Percentiles rank a stretch among this genome's conserved stretches.
Evolutionary conservation across 805 yeast genomes (phyloP).

Genomic region (Wickerhamomyces canadensis): DNA sequence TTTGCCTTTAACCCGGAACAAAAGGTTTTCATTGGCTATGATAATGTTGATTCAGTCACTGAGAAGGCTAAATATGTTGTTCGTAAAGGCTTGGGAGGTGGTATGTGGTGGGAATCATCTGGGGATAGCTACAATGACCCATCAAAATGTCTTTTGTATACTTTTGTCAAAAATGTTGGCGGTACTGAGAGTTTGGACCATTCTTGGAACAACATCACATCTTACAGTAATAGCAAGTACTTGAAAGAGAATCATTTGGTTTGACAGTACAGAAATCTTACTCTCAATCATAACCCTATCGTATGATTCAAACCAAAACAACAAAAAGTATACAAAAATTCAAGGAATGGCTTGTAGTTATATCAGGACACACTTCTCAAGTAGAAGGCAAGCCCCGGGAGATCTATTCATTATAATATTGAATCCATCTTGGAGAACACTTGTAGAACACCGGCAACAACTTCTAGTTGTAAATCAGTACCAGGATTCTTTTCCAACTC

Average conservation of each 20-base stretch:
- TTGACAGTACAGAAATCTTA: too few relatives aligned
- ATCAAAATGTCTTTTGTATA: constrained; percentile 36
- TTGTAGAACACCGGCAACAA: constrained; percentile 85
- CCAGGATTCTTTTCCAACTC: constrained; percentile 38
- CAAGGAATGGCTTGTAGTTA: too few relatives aligned
- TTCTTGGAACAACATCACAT: constrained; percentile 5
- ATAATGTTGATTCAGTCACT: constrained; percentile 46
- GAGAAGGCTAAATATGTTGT: constrained; percentile 57
- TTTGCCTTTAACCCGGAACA: constrained; percentile 39
- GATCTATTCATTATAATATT: too few relatives aligned
- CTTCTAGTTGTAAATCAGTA: constrained; percentile 69
- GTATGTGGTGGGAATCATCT: constrained; percentile 92
- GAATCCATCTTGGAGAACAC: constrained; percentile 93
- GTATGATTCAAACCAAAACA: too few relatives aligned
- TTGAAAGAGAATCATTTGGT: constrained; percentile 4
- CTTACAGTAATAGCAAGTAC: constrained; percentile 11
- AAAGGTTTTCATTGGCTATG: constrained; percentile 54
- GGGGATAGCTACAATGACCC: constrained; percentile 49
- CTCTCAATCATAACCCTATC: too few relatives aligned
- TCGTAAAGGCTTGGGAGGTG: constrained; percentile 60
- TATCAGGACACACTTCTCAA: too few relatives aligned
- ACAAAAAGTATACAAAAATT: too few relatives aligned
- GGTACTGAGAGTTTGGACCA: constrained; percentile 7
- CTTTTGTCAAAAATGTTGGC: constrained; percentile 33
- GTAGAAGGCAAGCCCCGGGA: too few relatives aligned